These are phyloP conservation scores for Cladosporium sphaerospermum DNA, from an alignment of 2,329 filamentous ascomycete genomes.

Conservation along the genomic window DNA sequence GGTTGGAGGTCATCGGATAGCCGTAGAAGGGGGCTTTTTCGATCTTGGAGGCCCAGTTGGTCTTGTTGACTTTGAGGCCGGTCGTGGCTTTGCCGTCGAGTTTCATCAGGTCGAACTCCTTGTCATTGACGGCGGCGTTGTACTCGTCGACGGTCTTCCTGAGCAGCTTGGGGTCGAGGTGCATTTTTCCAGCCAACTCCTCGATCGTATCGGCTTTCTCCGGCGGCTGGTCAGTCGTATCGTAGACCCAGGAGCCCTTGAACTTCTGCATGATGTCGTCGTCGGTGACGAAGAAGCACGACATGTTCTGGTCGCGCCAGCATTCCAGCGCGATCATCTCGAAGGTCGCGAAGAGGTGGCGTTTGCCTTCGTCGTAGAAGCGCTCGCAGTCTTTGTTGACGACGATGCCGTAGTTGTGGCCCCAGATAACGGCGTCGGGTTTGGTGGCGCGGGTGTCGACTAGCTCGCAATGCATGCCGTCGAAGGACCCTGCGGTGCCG, in stretches of 20 bases:
- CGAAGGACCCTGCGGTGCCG: constrained; percentile 35
- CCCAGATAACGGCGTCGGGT: constrained; percentile 37
- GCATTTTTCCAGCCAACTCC: constrained; percentile 35
- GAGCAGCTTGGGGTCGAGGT: constrained; percentile 31
- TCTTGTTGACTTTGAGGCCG: constrained; percentile 34
- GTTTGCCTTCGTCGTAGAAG: constrained; percentile 96
- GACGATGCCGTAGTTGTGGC: constrained; percentile 40
- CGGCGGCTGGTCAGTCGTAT: constrained; percentile 38
- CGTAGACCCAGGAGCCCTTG: constrained; percentile 39
- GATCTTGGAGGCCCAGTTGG: constrained; percentile 38
- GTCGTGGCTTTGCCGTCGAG: constrained; percentile 36
- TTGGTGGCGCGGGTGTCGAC: constrained; percentile 38
- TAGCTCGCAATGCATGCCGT: constrained; percentile 39
- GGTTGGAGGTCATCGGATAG: constrained; percentile 27
- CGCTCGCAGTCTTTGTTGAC: constrained; percentile 43
- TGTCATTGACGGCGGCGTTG: constrained; percentile 36
- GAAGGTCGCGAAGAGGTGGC: constrained; percentile 47
- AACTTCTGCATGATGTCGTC: constrained; percentile 37
- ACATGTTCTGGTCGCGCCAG: constrained; percentile 37
- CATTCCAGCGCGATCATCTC: constrained; percentile 38
- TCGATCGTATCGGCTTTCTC: constrained; percentile 36
- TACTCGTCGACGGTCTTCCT: constrained; percentile 36
- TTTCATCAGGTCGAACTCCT: constrained; percentile 37
- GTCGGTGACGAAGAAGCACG: constrained; percentile 39
- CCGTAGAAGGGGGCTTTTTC: constrained; percentile 34